phyloP scores from a whole-genome alignment of 2,329 filamentous ascomycete species.

The Scytalidium lignicola region DNA sequence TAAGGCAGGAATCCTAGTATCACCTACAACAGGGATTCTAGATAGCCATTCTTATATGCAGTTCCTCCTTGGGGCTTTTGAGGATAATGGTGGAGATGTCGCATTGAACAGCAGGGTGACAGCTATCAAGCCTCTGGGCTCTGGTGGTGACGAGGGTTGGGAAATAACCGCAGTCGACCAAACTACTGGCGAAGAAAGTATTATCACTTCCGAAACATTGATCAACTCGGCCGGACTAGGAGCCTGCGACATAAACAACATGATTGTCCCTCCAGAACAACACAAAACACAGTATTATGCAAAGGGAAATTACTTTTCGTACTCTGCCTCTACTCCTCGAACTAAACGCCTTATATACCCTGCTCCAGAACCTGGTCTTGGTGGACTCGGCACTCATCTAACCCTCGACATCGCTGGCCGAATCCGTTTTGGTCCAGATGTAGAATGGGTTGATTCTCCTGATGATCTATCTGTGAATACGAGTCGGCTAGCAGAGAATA shows the following conservation, averaged over 20 bases:
- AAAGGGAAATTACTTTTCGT: constrained; percentile 94
- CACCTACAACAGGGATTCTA: constrained; percentile 81
- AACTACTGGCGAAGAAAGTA: constrained; percentile 40
- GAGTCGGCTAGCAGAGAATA: constrained; percentile 57
- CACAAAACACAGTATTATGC: constrained; percentile 69
- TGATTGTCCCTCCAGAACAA: constrained; percentile 59
- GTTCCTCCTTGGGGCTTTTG: constrained; percentile 69
- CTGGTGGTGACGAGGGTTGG: constrained; percentile 59
- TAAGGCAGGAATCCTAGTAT: constrained; percentile 71
- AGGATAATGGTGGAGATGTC: constrained; percentile 69
- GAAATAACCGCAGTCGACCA: constrained; percentile 51
- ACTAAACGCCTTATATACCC: constrained; percentile 82
- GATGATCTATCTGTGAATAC: constrained; percentile 64
- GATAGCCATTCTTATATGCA: constrained; percentile 85
- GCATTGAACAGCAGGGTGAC: constrained; percentile 66
- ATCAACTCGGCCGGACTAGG: constrained; percentile 83
- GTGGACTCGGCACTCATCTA: constrained; percentile 85
- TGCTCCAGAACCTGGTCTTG: constrained; percentile 73
- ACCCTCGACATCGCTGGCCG: constrained; percentile 83
- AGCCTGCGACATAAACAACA: constrained; percentile 73
- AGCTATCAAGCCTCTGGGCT: constrained; percentile 36
- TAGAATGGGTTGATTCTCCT: constrained; percentile 80
- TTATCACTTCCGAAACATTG: constrained; percentile 69
- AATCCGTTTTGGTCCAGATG: constrained; percentile 88
- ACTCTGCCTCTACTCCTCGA: constrained; percentile 56